Conservation (phyloP, 805 yeast genomes). For the Priceomyces haplophilus region DNA sequence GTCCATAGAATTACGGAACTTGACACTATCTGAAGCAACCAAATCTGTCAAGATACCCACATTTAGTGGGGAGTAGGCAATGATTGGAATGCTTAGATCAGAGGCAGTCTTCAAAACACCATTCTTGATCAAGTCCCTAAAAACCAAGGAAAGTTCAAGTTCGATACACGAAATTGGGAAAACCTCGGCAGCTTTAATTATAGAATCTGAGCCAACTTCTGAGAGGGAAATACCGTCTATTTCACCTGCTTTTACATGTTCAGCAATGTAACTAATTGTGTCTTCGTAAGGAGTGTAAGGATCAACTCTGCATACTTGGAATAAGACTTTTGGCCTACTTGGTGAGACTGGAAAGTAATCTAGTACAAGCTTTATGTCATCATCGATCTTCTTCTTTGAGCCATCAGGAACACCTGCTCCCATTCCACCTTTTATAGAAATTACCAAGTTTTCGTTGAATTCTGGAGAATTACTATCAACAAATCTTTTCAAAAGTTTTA, state of each 20-base stretch:
- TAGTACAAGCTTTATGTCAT: conserved; percentile 47
- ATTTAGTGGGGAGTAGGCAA: conserved; percentile 83
- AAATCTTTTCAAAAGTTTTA: conserved; percentile 56
- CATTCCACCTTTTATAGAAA: conserved; percentile 78
- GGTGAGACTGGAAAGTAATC: conserved; percentile 27
- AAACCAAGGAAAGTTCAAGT: conserved; percentile 71
- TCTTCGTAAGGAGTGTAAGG: conserved; percentile 54
- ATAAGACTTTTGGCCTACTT: conserved; percentile 44
- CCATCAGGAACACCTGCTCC: too few relatives aligned
- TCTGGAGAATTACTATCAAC: conserved; percentile 51
- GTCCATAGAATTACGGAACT: conserved; percentile 43
- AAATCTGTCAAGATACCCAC: conserved; percentile 74
- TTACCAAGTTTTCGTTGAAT: conserved; percentile 46
- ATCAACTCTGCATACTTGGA: conserved; percentile 74
- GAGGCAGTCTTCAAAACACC: conserved; percentile 63
- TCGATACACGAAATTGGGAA: conserved; percentile 68
- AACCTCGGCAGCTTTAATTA: conserved; percentile 54
- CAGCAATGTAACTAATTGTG: conserved; percentile 53
- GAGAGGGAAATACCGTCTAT: conserved; percentile 72
- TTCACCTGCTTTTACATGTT: conserved; percentile 58
- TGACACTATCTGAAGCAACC: conserved; percentile 36
- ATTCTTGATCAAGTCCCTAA: conserved; percentile 56
- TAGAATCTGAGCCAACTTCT: conserved; percentile 64
- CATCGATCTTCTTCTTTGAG: conserved; percentile 42
- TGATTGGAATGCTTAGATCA: conserved; percentile 58